These are phyloP conservation scores for Neurospora pannonica DNA, from an alignment of 495 filamentous ascomycete species.

Conservation along the genomic window DNA sequence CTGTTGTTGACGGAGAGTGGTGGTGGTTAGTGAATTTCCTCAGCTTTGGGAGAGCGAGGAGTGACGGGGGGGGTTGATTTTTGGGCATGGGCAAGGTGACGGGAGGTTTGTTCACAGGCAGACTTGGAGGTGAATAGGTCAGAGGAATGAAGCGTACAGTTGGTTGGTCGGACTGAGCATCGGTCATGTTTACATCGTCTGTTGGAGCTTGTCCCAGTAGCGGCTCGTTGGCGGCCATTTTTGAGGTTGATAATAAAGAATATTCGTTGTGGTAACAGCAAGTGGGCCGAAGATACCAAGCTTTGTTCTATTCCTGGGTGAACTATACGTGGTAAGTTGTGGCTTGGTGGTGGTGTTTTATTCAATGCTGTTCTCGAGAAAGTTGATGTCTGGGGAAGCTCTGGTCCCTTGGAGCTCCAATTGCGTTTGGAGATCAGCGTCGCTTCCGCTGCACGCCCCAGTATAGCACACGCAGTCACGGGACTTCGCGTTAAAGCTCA, in stretches of 20 bases:
- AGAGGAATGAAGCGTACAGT: slow-evolving; percentile 4
- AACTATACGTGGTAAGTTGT: background rate
- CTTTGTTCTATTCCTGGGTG: background rate
- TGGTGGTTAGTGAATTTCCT: slow-evolving; percentile 11
- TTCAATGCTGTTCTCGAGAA: background rate
- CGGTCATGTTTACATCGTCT: slow-evolving; percentile 22
- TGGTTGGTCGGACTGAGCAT: slow-evolving; percentile 14
- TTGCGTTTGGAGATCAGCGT: background rate
- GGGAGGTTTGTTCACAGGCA: background rate
- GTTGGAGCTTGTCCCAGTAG: background rate
- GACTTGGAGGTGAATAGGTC: background rate
- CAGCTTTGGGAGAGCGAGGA: background rate
- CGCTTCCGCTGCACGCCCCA: background rate
- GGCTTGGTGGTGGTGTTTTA: background rate
- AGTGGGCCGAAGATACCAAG: background rate
- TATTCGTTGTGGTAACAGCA: background rate
- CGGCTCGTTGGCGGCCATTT: background rate
- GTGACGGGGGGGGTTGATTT: background rate
- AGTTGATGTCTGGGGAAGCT: background rate
- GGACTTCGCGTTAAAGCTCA: slow-evolving; percentile 12
- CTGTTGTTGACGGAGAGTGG: slow-evolving; percentile 10
- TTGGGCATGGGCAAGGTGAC: background rate
- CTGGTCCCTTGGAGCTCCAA: background rate
- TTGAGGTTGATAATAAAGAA: background rate
- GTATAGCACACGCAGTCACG: slow-evolving; percentile 16